Evolutionary conservation across 371 early-diverging fungal genomes (phyloP).

Genomic region (Rhizopus arrhizus): DNA sequence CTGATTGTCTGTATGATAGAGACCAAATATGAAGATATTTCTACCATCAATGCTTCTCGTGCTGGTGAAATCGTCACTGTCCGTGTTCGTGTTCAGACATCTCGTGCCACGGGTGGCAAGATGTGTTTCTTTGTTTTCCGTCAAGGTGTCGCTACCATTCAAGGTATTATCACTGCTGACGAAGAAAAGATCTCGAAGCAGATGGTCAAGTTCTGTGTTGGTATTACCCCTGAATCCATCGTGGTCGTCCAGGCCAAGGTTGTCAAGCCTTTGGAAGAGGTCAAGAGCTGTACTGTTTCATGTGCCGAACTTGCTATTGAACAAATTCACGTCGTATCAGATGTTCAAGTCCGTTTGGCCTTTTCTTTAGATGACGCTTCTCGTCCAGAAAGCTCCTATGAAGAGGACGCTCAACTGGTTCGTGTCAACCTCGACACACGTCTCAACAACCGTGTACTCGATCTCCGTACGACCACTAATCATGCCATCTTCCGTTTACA

Average conservation of each 20-base stretch:
- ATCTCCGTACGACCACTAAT: constrained; percentile 96
- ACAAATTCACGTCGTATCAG: constrained; percentile 77
- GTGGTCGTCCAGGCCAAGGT: constrained; percentile 85
- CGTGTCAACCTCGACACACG: constrained; percentile 93
- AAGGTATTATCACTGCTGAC: constrained; percentile 78
- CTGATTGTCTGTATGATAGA: constrained; percentile 20
- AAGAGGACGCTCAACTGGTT: constrained; percentile 68
- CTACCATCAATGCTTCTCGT: constrained; percentile 61
- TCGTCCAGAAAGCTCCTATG: constrained; percentile 82
- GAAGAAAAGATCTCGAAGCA: constrained; percentile 83
- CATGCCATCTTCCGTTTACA: constrained; percentile 98
- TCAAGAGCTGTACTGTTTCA: constrained; percentile 91
- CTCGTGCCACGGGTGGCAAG: constrained; percentile 87
- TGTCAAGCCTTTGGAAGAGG: constrained; percentile 77
- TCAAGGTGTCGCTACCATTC: constrained; percentile 85
- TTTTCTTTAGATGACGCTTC: constrained; percentile 97
- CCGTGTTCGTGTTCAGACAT: constrained; percentile 89
- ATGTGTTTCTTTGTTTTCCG: constrained; percentile 93
- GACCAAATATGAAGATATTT: constrained; percentile 54
- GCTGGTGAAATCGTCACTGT: constrained; percentile 80
- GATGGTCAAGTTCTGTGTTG: constrained; percentile 91
- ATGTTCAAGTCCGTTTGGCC: constrained; percentile 84
- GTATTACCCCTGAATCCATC: constrained; percentile 88
- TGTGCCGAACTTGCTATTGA: constrained; percentile 85
- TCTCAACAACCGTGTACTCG: constrained; percentile 96